phyloP scores from a whole-genome alignment of 208 protist species.

The Trypanosoma lewisi region DNA sequence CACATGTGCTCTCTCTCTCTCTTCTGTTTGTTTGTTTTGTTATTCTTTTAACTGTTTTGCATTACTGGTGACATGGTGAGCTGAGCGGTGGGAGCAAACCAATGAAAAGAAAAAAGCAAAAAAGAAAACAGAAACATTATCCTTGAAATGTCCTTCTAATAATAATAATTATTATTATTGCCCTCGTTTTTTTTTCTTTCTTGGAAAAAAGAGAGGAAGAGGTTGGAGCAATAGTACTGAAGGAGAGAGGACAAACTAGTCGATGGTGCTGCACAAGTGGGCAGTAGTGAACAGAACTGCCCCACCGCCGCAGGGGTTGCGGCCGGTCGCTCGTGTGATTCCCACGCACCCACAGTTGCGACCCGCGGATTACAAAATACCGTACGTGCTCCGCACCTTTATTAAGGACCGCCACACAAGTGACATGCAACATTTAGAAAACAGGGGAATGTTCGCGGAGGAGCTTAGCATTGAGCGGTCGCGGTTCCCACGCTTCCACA shows the following conservation, averaged over 20 bases:
- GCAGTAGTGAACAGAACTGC: constrained; percentile 80
- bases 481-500: constrained; percentile 77
- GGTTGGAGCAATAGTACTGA: too few relatives aligned
- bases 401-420: constrained; percentile 83
- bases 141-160: too few relatives aligned
- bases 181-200: constrained; percentile 3
- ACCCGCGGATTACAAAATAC: constrained; percentile 81
- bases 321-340: constrained; percentile 52
- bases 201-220: not conserved
- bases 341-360: constrained; percentile 59
- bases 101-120: too few relatives aligned
- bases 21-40: too few relatives aligned
- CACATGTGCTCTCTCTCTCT: not conserved
- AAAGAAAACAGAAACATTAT: too few relatives aligned
- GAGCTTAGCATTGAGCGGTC: constrained; percentile 86
- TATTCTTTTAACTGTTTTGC: too few relatives aligned
- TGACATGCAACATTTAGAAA: constrained; percentile 89
- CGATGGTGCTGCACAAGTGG: constrained; percentile 90
- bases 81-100: too few relatives aligned
- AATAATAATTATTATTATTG: too few relatives aligned
- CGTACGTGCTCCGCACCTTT: constrained; percentile 83
- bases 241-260: not conserved
- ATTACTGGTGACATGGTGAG: too few relatives aligned
- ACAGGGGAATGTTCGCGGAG: constrained; percentile 88
- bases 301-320: constrained; percentile 58